These are phyloP conservation scores for Fusarium nodosum DNA, from an alignment of 2,329 filamentous ascomycete genomes.

Conservation along the genomic window DNA sequence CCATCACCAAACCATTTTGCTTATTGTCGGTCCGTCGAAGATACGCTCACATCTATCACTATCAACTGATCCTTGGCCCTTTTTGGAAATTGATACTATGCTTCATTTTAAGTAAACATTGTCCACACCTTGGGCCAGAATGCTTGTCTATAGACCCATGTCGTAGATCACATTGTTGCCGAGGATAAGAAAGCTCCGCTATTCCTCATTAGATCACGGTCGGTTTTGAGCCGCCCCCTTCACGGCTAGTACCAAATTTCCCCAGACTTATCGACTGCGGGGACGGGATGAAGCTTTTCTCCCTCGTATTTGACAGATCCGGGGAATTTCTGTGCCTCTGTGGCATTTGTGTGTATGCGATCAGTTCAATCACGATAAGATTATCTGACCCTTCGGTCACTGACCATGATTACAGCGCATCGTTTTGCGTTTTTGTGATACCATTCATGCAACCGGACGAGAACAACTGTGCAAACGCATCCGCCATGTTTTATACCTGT, in stretches of 20 bases:
- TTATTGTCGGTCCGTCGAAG: no score
- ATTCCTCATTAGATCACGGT: neutral
- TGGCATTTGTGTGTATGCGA: neutral
- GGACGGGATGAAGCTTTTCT: neutral
- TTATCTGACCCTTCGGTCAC: no score
- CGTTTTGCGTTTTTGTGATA: no score
- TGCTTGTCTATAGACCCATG: neutral
- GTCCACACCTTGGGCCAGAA: neutral
- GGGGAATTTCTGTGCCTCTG: neutral
- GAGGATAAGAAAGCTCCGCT: neutral
- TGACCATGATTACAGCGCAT: neutral
- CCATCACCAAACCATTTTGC: no score
- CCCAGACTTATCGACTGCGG: neutral
- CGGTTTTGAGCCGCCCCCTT: neutral
- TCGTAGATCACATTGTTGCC: neutral
- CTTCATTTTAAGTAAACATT: no score
- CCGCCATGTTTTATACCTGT: conserved; percentile 12
- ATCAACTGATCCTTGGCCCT: no score
- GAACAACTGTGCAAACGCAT: neutral
- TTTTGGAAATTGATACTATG: no score
- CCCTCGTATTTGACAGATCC: neutral
- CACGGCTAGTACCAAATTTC: neutral
- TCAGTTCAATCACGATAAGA: no score
- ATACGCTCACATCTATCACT: no score
- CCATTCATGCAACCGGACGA: no score